Evolutionary conservation across 2,329 filamentous ascomycete species (phyloP).

Genomic region (Didymella arachidicola): DNA sequence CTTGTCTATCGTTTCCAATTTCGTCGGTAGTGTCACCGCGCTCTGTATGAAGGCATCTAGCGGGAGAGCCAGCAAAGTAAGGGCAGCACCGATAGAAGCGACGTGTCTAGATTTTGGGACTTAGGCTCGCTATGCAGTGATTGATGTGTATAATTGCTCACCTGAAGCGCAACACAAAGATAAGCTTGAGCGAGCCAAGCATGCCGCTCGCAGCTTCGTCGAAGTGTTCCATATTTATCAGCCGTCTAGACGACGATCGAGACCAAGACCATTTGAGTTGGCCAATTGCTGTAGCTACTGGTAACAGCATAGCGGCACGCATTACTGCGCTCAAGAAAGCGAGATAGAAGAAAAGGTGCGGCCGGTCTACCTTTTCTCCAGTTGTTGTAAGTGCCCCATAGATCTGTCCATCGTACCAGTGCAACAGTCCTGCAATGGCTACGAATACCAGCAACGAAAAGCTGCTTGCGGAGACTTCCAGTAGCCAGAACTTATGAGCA

Average conservation of each 20-base stretch:
- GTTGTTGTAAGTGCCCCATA: neutral
- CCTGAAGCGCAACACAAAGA: neutral
- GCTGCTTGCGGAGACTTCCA: neutral
- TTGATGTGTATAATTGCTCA: too few species aligned
- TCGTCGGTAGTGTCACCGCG: neutral
- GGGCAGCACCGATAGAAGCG: neutral
- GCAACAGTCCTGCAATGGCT: neutral
- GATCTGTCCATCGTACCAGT: neutral
- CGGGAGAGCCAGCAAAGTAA: neutral
- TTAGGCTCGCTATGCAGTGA: too few species aligned
- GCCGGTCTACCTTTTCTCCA: neutral
- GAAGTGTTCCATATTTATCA: neutral
- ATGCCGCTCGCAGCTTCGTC: neutral
- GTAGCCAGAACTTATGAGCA: neutral
- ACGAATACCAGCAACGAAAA: neutral
- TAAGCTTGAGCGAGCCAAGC: neutral
- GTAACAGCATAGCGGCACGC: neutral
- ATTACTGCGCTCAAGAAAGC: neutral
- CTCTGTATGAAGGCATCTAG: neutral
- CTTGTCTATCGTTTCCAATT: too few species aligned
- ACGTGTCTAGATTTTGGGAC: neutral
- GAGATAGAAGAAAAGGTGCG: neutral
- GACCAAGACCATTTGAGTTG: neutral
- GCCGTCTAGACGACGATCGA: neutral
- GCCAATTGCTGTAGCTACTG: neutral